Evolutionary conservation across 805 yeast species (phyloP).

Genomic region (Vanderwaltozyma verrucispora): DNA sequence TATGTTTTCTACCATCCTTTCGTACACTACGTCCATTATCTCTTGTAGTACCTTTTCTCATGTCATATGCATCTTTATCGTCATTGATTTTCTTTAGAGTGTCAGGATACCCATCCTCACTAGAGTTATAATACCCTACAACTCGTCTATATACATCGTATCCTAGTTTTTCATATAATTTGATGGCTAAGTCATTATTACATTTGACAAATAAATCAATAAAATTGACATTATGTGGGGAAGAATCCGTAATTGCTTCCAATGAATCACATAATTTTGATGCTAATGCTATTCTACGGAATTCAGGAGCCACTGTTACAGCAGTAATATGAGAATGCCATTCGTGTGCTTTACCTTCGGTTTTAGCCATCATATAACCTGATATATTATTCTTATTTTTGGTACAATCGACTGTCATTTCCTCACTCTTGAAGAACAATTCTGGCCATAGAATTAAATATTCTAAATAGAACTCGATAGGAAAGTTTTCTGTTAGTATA

Average conservation of each 20-base stretch:
- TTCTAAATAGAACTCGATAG: slow-evolving; percentile 71
- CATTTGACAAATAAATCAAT: slow-evolving; percentile 89
- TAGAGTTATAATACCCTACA: slow-evolving; percentile 69
- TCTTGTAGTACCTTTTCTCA: slow-evolving; percentile 56
- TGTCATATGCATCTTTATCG: slow-evolving; percentile 77
- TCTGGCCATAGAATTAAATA: slow-evolving; percentile 84
- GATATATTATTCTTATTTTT: slow-evolving; percentile 24
- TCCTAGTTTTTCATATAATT: slow-evolving; percentile 77
- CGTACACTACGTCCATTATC: slow-evolving; percentile 47
- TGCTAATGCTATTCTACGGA: slow-evolving; percentile 80
- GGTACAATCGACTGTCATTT: slow-evolving; percentile 30
- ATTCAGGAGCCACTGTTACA: slow-evolving; percentile 76
- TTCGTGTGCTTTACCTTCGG: slow-evolving; percentile 74
- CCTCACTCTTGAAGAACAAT: slow-evolving; percentile 67
- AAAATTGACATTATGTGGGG: slow-evolving; percentile 73
- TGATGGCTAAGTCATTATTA: slow-evolving; percentile 68
- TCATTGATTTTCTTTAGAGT: slow-evolving; percentile 43
- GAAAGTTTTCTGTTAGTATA: slow-evolving; percentile 85
- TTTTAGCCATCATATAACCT: slow-evolving; percentile 92
- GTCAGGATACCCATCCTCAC: slow-evolving; percentile 34
- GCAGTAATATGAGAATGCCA: slow-evolving; percentile 99
- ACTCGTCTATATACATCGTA: slow-evolving; percentile 80
- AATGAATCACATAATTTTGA: slow-evolving; percentile 64
- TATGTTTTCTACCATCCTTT: slow-evolving; percentile 46
- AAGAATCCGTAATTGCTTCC: slow-evolving; percentile 62